Conservation (phyloP, 176 grass and related monocot genomes). For the Rhynchospora tenuis region DNA sequence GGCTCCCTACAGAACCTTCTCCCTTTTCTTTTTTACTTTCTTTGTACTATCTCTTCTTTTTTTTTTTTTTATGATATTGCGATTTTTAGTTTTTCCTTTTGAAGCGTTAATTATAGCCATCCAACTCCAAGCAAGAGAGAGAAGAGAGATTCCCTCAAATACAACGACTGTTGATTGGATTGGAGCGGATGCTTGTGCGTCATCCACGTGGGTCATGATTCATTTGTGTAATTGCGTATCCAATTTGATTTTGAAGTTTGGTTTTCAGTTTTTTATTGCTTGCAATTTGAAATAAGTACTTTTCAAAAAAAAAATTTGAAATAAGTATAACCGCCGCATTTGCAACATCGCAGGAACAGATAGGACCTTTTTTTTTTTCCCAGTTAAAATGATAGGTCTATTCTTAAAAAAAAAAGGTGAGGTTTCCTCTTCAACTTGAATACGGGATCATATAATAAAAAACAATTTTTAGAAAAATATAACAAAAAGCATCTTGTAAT, state of each 20-base stretch:
- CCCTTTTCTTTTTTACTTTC: background rate
- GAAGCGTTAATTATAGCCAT: constrained; percentile 1
- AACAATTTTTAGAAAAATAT: no score
- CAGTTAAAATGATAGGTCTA: no score
- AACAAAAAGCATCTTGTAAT: background rate
- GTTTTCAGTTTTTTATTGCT: background rate
- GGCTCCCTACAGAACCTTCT: constrained; percentile 12
- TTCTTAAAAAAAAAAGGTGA: no score
- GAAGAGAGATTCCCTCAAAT: constrained; percentile 17
- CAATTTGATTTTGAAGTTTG: constrained; percentile 11
- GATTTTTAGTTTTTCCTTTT: background rate
- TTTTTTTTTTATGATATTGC: background rate
- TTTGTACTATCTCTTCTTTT: background rate
- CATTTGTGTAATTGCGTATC: background rate
- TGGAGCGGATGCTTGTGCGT: background rate
- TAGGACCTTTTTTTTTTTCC: no score
- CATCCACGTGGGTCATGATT: constrained; percentile 12
- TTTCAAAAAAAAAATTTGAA: no score
- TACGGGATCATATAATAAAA: background rate
- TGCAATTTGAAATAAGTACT: background rate
- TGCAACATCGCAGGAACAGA: no score
- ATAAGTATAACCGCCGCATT: no score
- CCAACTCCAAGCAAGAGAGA: background rate
- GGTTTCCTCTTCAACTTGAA: no score
- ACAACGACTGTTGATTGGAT: constrained; percentile 4